These are phyloP conservation scores for Monosporozyma aerobia DNA, from an alignment of 805 yeast species.

Conservation along the genomic window DNA sequence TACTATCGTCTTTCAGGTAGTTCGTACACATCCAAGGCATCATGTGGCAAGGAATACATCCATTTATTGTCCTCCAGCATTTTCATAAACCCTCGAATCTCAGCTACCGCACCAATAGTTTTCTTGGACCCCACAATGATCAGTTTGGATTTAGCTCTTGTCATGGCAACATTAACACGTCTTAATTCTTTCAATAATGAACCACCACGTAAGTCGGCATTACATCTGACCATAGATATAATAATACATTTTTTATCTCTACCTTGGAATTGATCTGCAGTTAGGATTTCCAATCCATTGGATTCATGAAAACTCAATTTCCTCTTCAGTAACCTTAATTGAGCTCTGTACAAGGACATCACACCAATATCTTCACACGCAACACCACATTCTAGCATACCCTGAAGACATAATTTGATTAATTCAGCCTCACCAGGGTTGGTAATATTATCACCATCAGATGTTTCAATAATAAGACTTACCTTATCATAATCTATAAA, in stretches of 20 bases:
- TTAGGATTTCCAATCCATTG: conserved; percentile 60
- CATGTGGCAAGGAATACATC: conserved; percentile 48
- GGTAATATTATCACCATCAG: conserved; percentile 59
- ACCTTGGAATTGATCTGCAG: conserved; percentile 96
- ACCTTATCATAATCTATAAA: conserved; percentile 68
- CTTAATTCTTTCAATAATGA: conserved; percentile 81
- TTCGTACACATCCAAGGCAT: conserved; percentile 34
- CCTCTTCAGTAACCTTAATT: conserved; percentile 42
- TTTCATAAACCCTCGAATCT: conserved; percentile 43
- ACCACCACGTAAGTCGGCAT: conserved; percentile 57
- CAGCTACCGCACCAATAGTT: conserved; percentile 33
- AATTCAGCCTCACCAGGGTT: conserved; percentile 67
- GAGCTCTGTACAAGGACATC: conserved; percentile 84
- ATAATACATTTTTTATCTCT: conserved; percentile 88
- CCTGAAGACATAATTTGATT: conserved; percentile 51
- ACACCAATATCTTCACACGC: conserved; percentile 59
- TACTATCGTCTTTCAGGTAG: conserved; percentile 8
- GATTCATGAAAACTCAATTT: conserved; percentile 12
- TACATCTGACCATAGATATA: conserved; percentile 82
- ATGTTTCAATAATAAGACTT: conserved; percentile 45
- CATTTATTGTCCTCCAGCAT: conserved; percentile 50
- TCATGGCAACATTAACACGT: conserved; percentile 87
- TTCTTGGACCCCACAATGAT: conserved; percentile 71
- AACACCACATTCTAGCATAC: conserved; percentile 53
- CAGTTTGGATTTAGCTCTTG: conserved; percentile 78